Evolutionary conservation across 2,329 filamentous ascomycete genomes (phyloP).

Genomic region (Raffaelea ambrosiae): DNA sequence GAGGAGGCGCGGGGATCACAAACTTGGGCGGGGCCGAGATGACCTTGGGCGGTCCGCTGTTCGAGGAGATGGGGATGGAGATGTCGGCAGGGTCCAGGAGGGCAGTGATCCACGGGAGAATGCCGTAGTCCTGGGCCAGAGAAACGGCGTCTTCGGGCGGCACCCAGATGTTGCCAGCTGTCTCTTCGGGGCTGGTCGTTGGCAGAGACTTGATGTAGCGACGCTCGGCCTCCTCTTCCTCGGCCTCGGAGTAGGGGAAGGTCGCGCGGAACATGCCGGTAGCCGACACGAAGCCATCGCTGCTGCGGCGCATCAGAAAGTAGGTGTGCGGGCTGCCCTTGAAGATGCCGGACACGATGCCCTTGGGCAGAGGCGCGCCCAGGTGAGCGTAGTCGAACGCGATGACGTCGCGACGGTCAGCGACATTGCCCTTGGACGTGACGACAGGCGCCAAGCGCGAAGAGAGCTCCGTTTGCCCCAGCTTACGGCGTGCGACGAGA

Average conservation of each 20-base stretch:
- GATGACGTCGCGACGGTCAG: constrained; percentile 55
- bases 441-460: constrained; percentile 70
- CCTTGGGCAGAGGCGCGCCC: constrained; percentile 83
- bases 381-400: constrained; percentile 95
- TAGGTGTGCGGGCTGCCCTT: constrained; percentile 83
- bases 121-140: constrained; percentile 79
- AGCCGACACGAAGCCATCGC: constrained; percentile 75
- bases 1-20: constrained; percentile 20
- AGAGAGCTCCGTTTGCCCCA: constrained; percentile 86
- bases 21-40: constrained; percentile 79
- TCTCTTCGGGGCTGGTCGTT: constrained; percentile 81
- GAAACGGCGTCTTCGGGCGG: constrained; percentile 71
- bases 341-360: constrained; percentile 89
- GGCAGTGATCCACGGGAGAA: constrained; percentile 82
- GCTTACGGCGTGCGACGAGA: constrained; percentile 72
- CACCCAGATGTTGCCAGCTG: constrained; percentile 95
- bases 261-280: constrained; percentile 91
- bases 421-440: constrained; percentile 62
- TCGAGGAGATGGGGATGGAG: constrained; percentile 33
- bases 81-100: constrained; percentile 85
- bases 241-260: constrained; percentile 66
- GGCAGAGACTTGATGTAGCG: constrained; percentile 75
- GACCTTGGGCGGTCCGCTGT: constrained; percentile 57
- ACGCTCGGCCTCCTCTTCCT: constrained; percentile 69
- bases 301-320: constrained; percentile 89